A percentile compares a stretch with the other conserved stretches of the same genome.
Evolutionary conservation across 1,139 yeast genomes (phyloP).

Genomic region (Zygoascus meyerae): DNA sequence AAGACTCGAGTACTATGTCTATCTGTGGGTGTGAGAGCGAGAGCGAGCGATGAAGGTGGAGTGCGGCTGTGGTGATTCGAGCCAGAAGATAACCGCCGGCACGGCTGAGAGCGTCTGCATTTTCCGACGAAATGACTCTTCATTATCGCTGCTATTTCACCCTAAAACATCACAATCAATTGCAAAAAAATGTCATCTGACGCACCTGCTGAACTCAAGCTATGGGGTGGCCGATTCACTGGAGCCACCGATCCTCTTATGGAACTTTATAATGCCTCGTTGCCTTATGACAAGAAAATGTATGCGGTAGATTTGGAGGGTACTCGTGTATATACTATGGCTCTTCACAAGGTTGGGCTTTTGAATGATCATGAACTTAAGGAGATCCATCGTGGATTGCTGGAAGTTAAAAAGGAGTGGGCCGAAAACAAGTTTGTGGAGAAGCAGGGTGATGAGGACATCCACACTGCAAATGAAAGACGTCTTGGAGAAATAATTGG

Average conservation of each 20-base stretch:
- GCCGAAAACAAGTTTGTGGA: conserved; percentile 62
- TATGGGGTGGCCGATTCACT: conserved; percentile 99
- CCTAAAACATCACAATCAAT: not conserved
- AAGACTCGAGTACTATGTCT: too few relatives aligned
- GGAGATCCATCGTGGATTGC: conserved; percentile 79
- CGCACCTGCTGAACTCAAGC: conserved; percentile 40
- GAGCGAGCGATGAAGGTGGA: too few relatives aligned
- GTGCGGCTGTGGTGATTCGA: not conserved
- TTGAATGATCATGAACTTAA: conserved; percentile 63
- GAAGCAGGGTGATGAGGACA: conserved; percentile 93
- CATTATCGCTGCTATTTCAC: not conserved
- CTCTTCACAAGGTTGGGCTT: conserved; percentile 71
- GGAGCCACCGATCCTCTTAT: conserved; percentile 93
- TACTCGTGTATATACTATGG: conserved; percentile 86
- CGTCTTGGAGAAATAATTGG: conserved; percentile 95
- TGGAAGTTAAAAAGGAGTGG: conserved; percentile 75
- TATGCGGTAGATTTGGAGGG: conserved; percentile 91
- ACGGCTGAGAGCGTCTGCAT: not conserved
- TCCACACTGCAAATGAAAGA: conserved; percentile 98
- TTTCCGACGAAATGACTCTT: conserved; percentile 2
- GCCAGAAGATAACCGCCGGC: too few relatives aligned
- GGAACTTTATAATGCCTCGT: conserved; percentile 94
- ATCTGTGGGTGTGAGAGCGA: too few relatives aligned
- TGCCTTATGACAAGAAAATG: conserved; percentile 94
- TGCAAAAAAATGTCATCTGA: not conserved